These are phyloP conservation scores for Gyromitra esculenta DNA, from an alignment of 2,329 filamentous ascomycete genomes.

Conservation along the genomic window DNA sequence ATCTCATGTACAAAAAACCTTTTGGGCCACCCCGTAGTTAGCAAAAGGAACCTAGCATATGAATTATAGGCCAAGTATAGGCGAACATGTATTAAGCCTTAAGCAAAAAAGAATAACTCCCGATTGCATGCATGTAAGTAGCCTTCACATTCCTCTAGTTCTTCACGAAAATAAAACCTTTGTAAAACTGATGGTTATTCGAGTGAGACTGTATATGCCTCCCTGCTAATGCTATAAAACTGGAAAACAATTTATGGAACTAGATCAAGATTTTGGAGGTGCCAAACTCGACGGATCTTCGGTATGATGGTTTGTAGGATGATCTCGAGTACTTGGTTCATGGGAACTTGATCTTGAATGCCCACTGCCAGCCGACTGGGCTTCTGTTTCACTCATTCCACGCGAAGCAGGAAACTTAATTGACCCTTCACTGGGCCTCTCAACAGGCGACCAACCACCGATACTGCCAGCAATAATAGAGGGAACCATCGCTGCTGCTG, in stretches of 20 bases:
- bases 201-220: background rate
- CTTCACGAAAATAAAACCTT: background rate
- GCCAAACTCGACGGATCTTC: conserved; percentile 40
- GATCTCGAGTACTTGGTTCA: conserved; percentile 63
- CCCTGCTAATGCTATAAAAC: background rate
- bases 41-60: background rate
- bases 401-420: conserved; percentile 17
- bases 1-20: conserved; percentile 23
- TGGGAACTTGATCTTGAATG: conserved; percentile 65
- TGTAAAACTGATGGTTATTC: background rate
- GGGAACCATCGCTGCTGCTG: conserved; percentile 63
- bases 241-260: background rate
- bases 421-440: conserved; percentile 51
- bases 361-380: conserved; percentile 62
- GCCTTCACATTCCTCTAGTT: background rate
- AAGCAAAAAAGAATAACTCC: conserved; percentile 12
- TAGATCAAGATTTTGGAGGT: conserved; percentile 10
- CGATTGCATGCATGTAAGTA: conserved; percentile 4
- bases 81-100: background rate
- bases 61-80: background rate
- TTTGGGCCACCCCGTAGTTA: conserved; percentile 1
- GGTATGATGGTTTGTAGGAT: conserved; percentile 59
- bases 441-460: conserved; percentile 57
- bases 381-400: conserved; percentile 59
- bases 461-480: conserved; percentile 58